Evolutionary conservation across 2,329 filamentous ascomycete species (phyloP).

Genomic region (Sclerotinia subarctica): DNA sequence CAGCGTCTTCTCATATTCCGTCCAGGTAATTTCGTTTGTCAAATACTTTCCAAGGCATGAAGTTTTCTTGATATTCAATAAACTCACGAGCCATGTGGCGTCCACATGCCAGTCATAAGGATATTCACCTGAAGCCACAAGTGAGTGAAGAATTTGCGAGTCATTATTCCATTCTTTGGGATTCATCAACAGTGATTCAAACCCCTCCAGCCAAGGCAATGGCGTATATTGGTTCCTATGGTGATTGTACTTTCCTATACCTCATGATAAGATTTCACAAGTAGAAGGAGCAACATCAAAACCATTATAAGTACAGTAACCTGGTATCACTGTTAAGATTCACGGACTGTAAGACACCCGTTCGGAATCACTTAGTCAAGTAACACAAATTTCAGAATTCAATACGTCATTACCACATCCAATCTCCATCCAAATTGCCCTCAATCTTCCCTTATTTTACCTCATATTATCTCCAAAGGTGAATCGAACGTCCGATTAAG

Average conservation of each 20-base stretch:
- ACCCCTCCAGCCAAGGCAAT: neutral
- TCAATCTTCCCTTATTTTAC: neutral
- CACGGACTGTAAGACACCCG: slow-evolving; percentile 7
- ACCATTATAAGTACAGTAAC: neutral
- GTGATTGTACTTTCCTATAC: slow-evolving; percentile 4
- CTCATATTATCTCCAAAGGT: neutral
- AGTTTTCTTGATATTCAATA: neutral
- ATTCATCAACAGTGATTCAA: neutral
- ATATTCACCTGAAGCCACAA: neutral
- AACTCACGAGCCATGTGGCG: neutral
- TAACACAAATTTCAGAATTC: slow-evolving; percentile 7
- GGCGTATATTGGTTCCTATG: neutral
- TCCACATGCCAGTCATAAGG: neutral
- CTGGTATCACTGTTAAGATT: neutral
- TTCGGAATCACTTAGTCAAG: neutral
- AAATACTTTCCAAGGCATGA: neutral
- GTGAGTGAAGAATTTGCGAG: neutral
- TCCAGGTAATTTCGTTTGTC: neutral
- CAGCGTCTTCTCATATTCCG: neutral
- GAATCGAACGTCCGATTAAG: slow-evolving; percentile 6
- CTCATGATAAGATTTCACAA: neutral
- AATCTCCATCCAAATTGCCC: slow-evolving; percentile 6
- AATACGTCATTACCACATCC: slow-evolving; percentile 12
- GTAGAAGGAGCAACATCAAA: slow-evolving; percentile 13
- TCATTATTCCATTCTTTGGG: neutral